Evolutionary conservation across 2,329 filamentous ascomycete species (phyloP), one percentile per base, ranked within the genome.

Genomic region (Xylariaceae sp.): DNA sequence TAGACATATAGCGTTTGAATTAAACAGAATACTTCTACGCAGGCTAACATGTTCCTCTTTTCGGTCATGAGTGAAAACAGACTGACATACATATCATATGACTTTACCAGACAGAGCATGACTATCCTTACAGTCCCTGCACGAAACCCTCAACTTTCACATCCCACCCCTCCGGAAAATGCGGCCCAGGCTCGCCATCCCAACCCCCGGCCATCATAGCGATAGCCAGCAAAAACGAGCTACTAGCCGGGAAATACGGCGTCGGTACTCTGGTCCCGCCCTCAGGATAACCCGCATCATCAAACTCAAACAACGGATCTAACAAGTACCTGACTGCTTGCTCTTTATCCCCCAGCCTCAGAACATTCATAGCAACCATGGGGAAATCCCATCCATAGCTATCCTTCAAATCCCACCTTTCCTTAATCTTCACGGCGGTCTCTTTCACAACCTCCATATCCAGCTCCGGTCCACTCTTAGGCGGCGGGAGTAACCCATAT

Each of bases 181-280:
- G 70, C 33, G 64, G 54, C 7, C 71, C 76, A n/a, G 71, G 70
- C 43, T 61, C 63, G 2, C 72, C 76, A 59, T 82, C 78, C 80
- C 80, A 83, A 0, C 77, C 80, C 1, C 77, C 78, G 11, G 77
- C 75, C 75, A 83, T 76, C 78, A 82, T 81, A 2, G 76, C 80
- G 51, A 79, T 68, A 0, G 77, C 78, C 31, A 80, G 61, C 59
- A 83, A 57, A 52, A 83, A 66, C 1, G 72, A 72, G 2, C 75
- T 72, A 34, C 73, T 71, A 17, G 74, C 75, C 0, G 80, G 80
- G 51, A 83, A 81, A 63, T 83, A 83, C 10, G 80, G 81, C 28
- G 80, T 83, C 1, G 79, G 72, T 9, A 82, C 80, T 40, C 75
- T 70, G 5, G 71, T 68, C 1, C 78, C 78, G 6, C 80, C 80